Evolutionary conservation across 164 flowering plant genomes (phyloP).

Genomic region (Echeveria elegans): DNA sequence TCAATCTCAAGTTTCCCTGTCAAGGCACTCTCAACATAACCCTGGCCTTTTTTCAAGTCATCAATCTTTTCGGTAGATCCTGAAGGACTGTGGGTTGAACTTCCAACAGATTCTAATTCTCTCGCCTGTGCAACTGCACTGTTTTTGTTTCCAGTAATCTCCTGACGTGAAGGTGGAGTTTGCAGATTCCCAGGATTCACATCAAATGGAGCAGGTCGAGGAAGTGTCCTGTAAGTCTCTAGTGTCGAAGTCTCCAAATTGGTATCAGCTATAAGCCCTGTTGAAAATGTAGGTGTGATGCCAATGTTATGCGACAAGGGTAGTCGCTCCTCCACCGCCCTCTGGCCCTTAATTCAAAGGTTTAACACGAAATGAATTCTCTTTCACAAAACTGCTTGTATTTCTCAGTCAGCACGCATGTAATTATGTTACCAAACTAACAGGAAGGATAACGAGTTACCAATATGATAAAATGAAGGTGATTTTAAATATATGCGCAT

Average conservation of each 20-base stretch:
- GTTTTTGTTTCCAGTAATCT: conserved; percentile 12
- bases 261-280: conserved; percentile 31
- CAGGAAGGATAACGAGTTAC: too few relatives aligned
- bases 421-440: not conserved
- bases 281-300: conserved; percentile 19
- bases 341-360: conserved; percentile 22
- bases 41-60: conserved; percentile 20
- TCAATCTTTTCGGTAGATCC: conserved; percentile 17
- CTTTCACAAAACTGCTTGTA: not conserved
- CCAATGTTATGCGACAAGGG: conserved; percentile 26
- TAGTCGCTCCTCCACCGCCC: conserved; percentile 29
- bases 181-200: conserved; percentile 17
- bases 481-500: too few relatives aligned
- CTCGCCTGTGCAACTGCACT: conserved; percentile 13
- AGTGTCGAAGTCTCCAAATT: conserved; percentile 33
- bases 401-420: not conserved
- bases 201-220: conserved; percentile 31
- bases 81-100: conserved; percentile 9
- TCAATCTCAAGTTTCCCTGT: conserved; percentile 20
- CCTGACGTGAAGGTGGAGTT: conserved; percentile 18
- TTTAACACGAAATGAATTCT: not conserved
- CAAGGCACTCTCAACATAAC: conserved; percentile 11
- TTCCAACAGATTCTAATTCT: conserved; percentile 19
- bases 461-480: too few relatives aligned
- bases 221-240: conserved; percentile 34